Conservation (phyloP, 2,329 filamentous ascomycete genomes). For the Ophiostoma perfectum region DNA sequence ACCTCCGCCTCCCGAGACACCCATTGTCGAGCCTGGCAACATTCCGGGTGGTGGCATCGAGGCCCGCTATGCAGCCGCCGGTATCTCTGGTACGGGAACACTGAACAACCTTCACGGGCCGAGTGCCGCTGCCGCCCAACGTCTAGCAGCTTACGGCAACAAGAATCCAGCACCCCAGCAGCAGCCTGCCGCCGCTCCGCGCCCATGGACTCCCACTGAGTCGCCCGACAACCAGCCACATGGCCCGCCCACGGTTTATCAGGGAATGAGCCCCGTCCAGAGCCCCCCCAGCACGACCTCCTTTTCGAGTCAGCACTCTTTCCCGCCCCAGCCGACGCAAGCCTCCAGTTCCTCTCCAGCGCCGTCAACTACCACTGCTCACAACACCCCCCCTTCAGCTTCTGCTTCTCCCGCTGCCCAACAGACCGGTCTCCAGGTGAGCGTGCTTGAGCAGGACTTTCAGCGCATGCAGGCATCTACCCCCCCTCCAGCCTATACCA, state of each 20-base stretch:
- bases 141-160: constrained; percentile 69
- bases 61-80: constrained; percentile 82
- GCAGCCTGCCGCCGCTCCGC: constrained; percentile 28
- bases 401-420: constrained; percentile 34
- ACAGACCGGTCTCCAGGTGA: constrained; percentile 50
- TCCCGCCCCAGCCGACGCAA: not conserved
- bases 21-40: constrained; percentile 65
- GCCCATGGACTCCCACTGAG: constrained; percentile 95
- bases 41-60: constrained; percentile 79
- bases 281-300: constrained; percentile 41
- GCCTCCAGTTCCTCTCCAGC: not conserved
- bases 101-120: constrained; percentile 64
- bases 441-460: constrained; percentile 79
- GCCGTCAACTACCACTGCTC: constrained; percentile 1
- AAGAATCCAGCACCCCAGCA: constrained; percentile 39
- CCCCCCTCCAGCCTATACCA: constrained; percentile 93
- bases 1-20: constrained; percentile 90
- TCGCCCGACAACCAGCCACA: constrained; percentile 78
- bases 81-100: constrained; percentile 80
- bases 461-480: constrained; percentile 75
- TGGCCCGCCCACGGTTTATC: constrained; percentile 85
- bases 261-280: constrained; percentile 69
- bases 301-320: constrained; percentile 20
- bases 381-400: constrained; percentile 35
- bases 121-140: constrained; percentile 75